Percentiles rank a stretch among this genome's conserved stretches.
phyloP scores from a whole-genome alignment of 148 eudicot genomes.

The Dysphania ambrosioides region DNA sequence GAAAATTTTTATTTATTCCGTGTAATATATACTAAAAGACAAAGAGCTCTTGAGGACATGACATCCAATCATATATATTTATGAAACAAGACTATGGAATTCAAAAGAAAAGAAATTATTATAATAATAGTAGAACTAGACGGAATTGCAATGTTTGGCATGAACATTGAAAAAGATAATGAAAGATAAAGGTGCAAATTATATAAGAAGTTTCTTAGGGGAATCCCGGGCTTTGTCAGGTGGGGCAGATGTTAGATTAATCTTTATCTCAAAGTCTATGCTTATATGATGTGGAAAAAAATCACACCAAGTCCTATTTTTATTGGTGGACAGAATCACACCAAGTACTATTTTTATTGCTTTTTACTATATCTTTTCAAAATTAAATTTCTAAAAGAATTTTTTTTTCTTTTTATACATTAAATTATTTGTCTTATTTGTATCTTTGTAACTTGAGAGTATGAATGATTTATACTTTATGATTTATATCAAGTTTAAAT shows the following conservation, averaged over 20 bases:
- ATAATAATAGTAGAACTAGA: not conserved
- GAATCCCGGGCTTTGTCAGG: slow-evolving; percentile 9
- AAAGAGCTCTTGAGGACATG: not conserved
- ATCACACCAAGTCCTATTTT: not conserved
- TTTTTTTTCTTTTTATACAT: too few species aligned
- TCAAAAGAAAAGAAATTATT: too few species aligned
- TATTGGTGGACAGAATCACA: too few species aligned
- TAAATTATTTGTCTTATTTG: too few species aligned
- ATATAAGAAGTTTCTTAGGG: not conserved
- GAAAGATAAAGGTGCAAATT: not conserved
- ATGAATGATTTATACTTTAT: too few species aligned
- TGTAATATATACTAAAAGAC: not conserved
- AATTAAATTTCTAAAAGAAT: too few species aligned
- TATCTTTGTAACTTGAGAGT: too few species aligned
- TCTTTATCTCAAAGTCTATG: not conserved
- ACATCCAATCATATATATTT: not conserved
- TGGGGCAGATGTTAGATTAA: not conserved
- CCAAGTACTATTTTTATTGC: too few species aligned
- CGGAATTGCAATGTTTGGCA: not conserved
- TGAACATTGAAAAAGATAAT: not conserved
- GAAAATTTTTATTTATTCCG: too few species aligned
- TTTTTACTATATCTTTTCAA: too few species aligned
- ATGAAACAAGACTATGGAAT: not conserved
- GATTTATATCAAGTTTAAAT: too few species aligned
- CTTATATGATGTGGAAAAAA: not conserved